Percentiles rank a stretch among this genome's conserved stretches.
Evolutionary conservation across 2,329 filamentous ascomycete genomes (phyloP).

Genomic region (Beauveria medogensis): DNA sequence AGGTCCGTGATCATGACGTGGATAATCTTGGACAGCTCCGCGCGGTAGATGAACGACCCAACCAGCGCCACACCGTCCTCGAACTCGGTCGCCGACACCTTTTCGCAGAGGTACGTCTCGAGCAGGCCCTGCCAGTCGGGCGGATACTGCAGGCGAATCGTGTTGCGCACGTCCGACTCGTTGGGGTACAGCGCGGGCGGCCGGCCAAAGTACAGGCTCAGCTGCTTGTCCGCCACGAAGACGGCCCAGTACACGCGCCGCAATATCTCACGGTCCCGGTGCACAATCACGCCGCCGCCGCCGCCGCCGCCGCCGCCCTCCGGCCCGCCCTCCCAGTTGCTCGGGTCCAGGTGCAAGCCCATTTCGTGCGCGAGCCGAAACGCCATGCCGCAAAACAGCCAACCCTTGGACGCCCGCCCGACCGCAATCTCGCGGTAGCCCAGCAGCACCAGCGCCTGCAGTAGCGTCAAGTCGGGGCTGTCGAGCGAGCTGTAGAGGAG

Average conservation of each 20-base stretch:
- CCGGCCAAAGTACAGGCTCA: conserved; percentile 43
- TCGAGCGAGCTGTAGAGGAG: conserved; percentile 38
- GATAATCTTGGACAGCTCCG: conserved; percentile 40
- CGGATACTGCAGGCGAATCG: conserved; percentile 40
- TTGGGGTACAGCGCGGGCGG: conserved; percentile 41
- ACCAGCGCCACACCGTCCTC: conserved; percentile 38
- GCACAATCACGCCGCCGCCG: not conserved
- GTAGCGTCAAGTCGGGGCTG: conserved; percentile 36
- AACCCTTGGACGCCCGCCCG: conserved; percentile 40
- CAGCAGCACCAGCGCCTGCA: conserved; percentile 37
- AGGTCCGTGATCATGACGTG: conserved; percentile 42
- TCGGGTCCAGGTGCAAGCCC: conserved; percentile 43
- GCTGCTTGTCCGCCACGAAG: conserved; percentile 42
- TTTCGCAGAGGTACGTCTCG: conserved; percentile 38
- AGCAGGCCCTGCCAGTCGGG: conserved; percentile 39
- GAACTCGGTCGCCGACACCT: conserved; percentile 35
- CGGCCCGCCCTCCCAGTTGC: conserved; percentile 33
- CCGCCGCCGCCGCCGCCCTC: no score
- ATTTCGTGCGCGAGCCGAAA: conserved; percentile 44
- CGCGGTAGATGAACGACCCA: conserved; percentile 38
- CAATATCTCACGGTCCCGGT: conserved; percentile 38
- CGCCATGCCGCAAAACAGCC: conserved; percentile 44
- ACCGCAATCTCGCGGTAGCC: conserved; percentile 40
- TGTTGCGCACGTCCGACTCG: conserved; percentile 41
- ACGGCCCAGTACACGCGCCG: conserved; percentile 43